Conservation (phyloP, 1,139 yeast genomes). For the Saccharomyces hybrid region DNA sequence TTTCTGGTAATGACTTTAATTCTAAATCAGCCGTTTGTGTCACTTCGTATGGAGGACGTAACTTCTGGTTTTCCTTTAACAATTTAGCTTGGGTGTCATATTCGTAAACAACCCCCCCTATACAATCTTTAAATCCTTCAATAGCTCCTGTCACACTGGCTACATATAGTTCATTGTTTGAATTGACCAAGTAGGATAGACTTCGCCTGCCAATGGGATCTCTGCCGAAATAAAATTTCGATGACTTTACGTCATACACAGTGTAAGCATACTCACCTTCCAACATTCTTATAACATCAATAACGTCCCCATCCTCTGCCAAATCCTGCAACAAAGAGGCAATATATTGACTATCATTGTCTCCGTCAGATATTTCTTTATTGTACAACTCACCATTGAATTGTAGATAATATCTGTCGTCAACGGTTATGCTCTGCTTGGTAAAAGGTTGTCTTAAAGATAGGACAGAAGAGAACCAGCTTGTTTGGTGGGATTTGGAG, state of each 20-base stretch:
- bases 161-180: slow-evolving; percentile 34
- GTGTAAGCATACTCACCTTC: slow-evolving; percentile 81
- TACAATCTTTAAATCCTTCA: slow-evolving; percentile 44
- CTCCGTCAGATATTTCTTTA: slow-evolving; percentile 36
- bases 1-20: slow-evolving; percentile 10
- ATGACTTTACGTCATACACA: slow-evolving; percentile 37
- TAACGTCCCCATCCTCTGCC: slow-evolving; percentile 27
- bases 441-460: slow-evolving; percentile 75
- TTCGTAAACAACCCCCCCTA: slow-evolving; percentile 42
- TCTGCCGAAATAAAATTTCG: slow-evolving; percentile 64
- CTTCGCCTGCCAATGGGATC: slow-evolving; percentile 81
- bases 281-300: slow-evolving; percentile 35
- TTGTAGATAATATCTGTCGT: slow-evolving; percentile 43
- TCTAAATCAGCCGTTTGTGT: slow-evolving; percentile 14
- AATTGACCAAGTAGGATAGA: slow-evolving; percentile 40
- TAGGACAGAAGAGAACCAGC: slow-evolving; percentile 54
- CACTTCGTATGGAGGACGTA: slow-evolving; percentile 17
- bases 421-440: slow-evolving; percentile 50
- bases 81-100: slow-evolving; percentile 30
- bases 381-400: slow-evolving; percentile 89
- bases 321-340: slow-evolving; percentile 23
- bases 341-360: slow-evolving; percentile 47
- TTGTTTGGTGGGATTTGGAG: slow-evolving; percentile 9
- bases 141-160: slow-evolving; percentile 37
- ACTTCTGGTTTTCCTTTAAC: slow-evolving; percentile 13